These are phyloP conservation scores for Salix purpurea DNA, from an alignment of 345 rosid genomes.

Conservation along the genomic window DNA sequence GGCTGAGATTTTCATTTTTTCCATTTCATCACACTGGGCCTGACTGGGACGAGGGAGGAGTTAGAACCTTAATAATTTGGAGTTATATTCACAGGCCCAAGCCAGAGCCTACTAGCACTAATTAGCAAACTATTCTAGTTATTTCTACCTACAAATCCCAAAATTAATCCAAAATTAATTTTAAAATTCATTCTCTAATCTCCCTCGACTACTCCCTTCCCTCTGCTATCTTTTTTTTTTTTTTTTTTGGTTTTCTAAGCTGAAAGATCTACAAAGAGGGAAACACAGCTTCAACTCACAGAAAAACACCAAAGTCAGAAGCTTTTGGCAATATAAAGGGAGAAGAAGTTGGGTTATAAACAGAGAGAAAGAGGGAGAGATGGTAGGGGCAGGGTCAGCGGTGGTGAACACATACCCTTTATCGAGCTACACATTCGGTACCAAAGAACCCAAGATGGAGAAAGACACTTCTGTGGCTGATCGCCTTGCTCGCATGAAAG, in stretches of 20 bases:
- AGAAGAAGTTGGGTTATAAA: background rate
- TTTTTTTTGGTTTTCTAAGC: background rate
- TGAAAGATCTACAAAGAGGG: background rate
- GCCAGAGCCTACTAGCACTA: background rate
- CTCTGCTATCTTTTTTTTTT: background rate
- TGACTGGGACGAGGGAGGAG: background rate
- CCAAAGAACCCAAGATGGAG: constrained; percentile 95
- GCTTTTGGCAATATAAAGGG: background rate
- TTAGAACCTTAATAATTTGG: background rate
- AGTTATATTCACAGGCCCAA: background rate
- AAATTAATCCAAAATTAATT: background rate
- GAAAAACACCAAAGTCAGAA: background rate
- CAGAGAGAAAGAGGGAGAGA: constrained; percentile 12
- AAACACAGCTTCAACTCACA: background rate
- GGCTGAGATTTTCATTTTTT: no score
- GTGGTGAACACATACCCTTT: constrained; percentile 89
- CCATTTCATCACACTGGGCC: background rate
- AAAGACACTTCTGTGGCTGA: constrained; percentile 94
- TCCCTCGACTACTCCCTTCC: background rate
- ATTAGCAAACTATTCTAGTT: background rate
- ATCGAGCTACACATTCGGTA: constrained; percentile 90
- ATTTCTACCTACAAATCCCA: background rate
- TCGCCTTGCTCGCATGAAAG: constrained; percentile 98
- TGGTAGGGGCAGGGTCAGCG: constrained; percentile 55
- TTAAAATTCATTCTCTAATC: background rate